These are phyloP conservation scores for Sparassis latifolia DNA, from an alignment of 1,284 basidiomycete genomes.

Conservation along the genomic window DNA sequence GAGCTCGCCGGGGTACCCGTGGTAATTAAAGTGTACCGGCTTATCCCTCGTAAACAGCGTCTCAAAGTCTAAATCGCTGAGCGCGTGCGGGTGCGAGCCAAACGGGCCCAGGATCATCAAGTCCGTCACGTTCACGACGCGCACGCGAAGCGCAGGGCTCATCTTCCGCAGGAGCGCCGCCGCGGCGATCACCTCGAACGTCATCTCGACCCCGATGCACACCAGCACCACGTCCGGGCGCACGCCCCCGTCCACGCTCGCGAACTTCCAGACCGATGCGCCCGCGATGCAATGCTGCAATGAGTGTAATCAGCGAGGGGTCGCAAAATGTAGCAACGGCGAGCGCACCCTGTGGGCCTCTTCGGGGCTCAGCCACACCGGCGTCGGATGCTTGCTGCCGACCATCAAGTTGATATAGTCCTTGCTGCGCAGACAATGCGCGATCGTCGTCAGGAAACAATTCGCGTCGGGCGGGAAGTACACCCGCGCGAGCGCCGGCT, in stretches of 20 bases:
- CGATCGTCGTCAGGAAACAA: conserved; percentile 72
- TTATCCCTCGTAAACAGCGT: conserved; percentile 67
- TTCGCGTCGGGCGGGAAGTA: conserved; percentile 91
- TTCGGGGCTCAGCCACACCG: conserved; percentile 61
- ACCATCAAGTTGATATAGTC: conserved; percentile 86
- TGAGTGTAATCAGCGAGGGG: neutral
- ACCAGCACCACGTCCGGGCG: conserved; percentile 67
- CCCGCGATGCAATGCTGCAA: conserved; percentile 68
- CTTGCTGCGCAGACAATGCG: conserved; percentile 78
- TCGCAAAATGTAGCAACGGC: neutral
- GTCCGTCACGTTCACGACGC: conserved; percentile 79
- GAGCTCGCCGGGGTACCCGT: conserved; percentile 72
- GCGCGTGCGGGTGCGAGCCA: conserved; percentile 73
- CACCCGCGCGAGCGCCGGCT: conserved; percentile 68
- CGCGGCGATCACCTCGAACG: conserved; percentile 74
- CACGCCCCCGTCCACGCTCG: conserved; percentile 59
- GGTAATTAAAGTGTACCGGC: conserved; percentile 78
- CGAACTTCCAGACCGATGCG: conserved; percentile 71
- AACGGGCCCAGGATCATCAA: conserved; percentile 69
- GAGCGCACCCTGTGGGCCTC: conserved; percentile 51
- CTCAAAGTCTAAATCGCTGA: conserved; percentile 58
- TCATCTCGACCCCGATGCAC: conserved; percentile 71
- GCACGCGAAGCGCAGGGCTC: conserved; percentile 60
- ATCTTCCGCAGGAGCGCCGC: conserved; percentile 64
- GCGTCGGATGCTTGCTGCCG: conserved; percentile 76